Conservation (phyloP, 2,329 filamentous ascomycete species). For the Aspergillus sp. region DNA sequence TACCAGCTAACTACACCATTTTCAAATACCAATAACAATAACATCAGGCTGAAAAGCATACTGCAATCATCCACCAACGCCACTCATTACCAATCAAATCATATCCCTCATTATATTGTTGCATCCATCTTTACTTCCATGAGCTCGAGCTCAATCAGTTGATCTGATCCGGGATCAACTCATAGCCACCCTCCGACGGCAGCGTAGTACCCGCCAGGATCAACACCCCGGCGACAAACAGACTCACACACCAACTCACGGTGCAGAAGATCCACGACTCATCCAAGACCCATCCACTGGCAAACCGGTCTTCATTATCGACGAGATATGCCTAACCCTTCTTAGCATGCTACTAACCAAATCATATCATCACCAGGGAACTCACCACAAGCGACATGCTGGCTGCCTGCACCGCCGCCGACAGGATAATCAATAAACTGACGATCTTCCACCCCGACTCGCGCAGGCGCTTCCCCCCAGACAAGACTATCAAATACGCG, state of each 20-base stretch:
- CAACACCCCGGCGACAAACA: conserved; percentile 60
- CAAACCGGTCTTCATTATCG: conserved; percentile 80
- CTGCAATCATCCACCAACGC: conserved; percentile 2
- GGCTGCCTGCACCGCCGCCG: conserved; percentile 70
- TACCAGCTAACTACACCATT: neutral
- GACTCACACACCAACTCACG: conserved; percentile 58
- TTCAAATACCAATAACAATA: neutral
- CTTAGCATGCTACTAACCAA: neutral
- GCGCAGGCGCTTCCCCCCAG: conserved; percentile 76
- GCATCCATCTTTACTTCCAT: neutral
- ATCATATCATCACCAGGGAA: conserved; percentile 20
- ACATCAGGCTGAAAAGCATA: neutral
- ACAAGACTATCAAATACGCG: conserved; percentile 73
- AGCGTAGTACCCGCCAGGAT: conserved; percentile 68
- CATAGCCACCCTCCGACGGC: conserved; percentile 82
- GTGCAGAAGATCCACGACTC: conserved; percentile 75
- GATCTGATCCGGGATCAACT: conserved; percentile 62
- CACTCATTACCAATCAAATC: neutral
- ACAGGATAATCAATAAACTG: conserved; percentile 63
- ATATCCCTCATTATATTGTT: neutral
- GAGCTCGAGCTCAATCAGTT: neutral
- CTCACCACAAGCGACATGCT: conserved; percentile 81
- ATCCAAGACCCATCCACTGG: conserved; percentile 78
- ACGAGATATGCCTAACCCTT: conserved; percentile 71
- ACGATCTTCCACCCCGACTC: conserved; percentile 82